Evolutionary conservation across 805 yeast species (phyloP).

Genomic region (Maudiozyma turicensis): DNA sequence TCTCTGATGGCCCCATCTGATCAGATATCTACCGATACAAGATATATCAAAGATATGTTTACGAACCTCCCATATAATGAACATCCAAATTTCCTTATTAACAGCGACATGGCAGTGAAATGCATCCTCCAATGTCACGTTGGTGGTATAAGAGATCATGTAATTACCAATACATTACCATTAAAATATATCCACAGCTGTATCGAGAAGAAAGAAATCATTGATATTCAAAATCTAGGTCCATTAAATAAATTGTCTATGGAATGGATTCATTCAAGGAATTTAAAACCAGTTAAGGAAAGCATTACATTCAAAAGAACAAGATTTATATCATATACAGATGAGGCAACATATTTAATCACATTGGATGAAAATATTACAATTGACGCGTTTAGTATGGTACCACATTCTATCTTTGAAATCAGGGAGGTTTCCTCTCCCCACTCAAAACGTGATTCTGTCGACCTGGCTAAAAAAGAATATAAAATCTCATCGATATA

Average conservation of each 20-base stretch:
- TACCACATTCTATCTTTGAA: slow-evolving; percentile 20
- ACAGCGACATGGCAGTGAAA: slow-evolving; percentile 4
- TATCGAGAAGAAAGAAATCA: not conserved
- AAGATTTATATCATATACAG: slow-evolving; percentile 15
- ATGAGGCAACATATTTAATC: slow-evolving; percentile 10
- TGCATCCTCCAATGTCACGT: slow-evolving; percentile 24
- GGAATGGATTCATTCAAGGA: slow-evolving; percentile 23
- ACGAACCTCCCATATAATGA: slow-evolving; percentile 10
- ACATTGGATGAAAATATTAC: slow-evolving; percentile 21
- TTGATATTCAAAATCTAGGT: slow-evolving; percentile 1
- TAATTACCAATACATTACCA: slow-evolving; percentile 10
- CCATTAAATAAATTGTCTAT: slow-evolving; percentile 18
- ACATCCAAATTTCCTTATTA: slow-evolving; percentile 16
- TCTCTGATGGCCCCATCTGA: slow-evolving; percentile 1
- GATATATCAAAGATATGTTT: not conserved
- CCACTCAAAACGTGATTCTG: not conserved
- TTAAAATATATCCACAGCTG: not conserved
- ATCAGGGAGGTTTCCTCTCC: slow-evolving; percentile 2
- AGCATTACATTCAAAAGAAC: slow-evolving; percentile 18
- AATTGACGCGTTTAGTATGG: slow-evolving; percentile 3
- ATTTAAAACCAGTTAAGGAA: slow-evolving; percentile 8
- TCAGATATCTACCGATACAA: not conserved
- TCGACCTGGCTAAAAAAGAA: too few species aligned
- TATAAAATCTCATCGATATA: not conserved
- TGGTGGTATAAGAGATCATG: slow-evolving; percentile 26